Conservation (phyloP, 2,329 filamentous ascomycete species). For the Fusarium sp. region DNA sequence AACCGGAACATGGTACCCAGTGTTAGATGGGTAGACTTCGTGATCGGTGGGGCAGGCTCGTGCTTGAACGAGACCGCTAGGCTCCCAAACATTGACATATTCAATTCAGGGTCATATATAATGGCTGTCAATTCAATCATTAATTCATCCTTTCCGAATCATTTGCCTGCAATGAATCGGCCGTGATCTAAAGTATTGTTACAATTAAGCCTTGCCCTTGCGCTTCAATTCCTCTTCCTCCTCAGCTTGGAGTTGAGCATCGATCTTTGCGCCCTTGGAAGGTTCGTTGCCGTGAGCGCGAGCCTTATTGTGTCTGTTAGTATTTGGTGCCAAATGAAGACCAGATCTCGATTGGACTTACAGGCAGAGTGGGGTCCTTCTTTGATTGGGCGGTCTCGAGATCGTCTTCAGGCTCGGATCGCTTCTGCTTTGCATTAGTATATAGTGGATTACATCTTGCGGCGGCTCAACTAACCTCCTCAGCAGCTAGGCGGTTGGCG, state of each 20-base stretch:
- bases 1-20: no score
- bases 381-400: constrained; percentile 58
- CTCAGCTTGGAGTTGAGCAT: constrained; percentile 75
- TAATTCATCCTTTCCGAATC: constrained; percentile 21
- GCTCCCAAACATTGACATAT: not conserved
- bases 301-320: constrained; percentile 58
- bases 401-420: constrained; percentile 60
- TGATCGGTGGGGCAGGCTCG: not conserved
- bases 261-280: constrained; percentile 77
- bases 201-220: constrained; percentile 59
- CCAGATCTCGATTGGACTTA: constrained; percentile 49
- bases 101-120: not conserved
- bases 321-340: not conserved
- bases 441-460: not conserved
- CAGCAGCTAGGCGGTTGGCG: constrained; percentile 76
- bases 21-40: no score
- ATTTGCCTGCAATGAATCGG: constrained; percentile 10
- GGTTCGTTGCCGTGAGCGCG: constrained; percentile 78
- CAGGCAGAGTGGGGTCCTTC: constrained; percentile 71
- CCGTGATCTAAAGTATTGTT: constrained; percentile 13
- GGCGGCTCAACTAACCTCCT: constrained; percentile 60
- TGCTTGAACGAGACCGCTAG: not conserved
- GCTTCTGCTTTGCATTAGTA: constrained; percentile 30
- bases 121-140: constrained; percentile 17
- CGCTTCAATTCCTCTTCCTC: constrained; percentile 72